These are phyloP conservation scores for Mycena metata DNA, from an alignment of 768 basidiomycete genomes.

Conservation along the genomic window DNA sequence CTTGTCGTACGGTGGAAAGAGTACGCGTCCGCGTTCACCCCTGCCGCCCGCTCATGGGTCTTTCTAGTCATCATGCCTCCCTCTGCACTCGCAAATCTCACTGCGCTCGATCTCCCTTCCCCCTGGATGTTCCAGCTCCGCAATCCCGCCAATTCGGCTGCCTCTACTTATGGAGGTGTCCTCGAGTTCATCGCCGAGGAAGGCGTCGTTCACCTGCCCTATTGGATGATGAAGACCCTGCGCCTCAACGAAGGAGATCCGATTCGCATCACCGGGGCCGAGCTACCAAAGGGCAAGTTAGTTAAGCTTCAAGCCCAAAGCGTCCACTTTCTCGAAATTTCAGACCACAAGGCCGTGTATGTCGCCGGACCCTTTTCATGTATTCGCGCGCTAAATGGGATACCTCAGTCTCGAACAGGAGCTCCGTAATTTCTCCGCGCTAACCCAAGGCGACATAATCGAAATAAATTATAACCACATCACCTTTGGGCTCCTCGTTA, in stretches of 20 bases:
- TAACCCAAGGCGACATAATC: slow-evolving; percentile 97
- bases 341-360: slow-evolving; percentile 97
- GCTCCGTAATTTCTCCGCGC: slow-evolving; percentile 89
- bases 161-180: slow-evolving; percentile 95
- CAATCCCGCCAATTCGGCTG: slow-evolving; percentile 88
- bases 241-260: slow-evolving; percentile 95
- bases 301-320: slow-evolving; percentile 98
- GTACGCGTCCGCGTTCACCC: slow-evolving; percentile 57
- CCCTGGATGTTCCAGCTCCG: slow-evolving; percentile 98
- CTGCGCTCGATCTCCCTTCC: slow-evolving; percentile 86
- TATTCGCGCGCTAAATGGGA: slow-evolving; percentile 5
- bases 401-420: slow-evolving; percentile 88
- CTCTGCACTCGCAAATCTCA: slow-evolving; percentile 90
- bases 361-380: slow-evolving; percentile 48
- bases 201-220: slow-evolving; percentile 93
- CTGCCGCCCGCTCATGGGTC: slow-evolving; percentile 26
- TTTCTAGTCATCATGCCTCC: slow-evolving; percentile 92
- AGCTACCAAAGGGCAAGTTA: slow-evolving; percentile 92
- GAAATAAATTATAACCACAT: slow-evolving; percentile 98
- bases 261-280: slow-evolving; percentile 90
- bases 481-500: slow-evolving; percentile 93
- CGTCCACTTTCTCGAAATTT: slow-evolving; percentile 95
- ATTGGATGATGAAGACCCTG: slow-evolving; percentile 99
- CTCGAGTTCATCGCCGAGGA: slow-evolving; percentile 99
- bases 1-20: slow-evolving; percentile 97